Percentiles rank a stretch among this genome's conserved stretches.
Conservation (phyloP, 2,329 filamentous ascomycete species). For the Meredithiella fracta region DNA sequence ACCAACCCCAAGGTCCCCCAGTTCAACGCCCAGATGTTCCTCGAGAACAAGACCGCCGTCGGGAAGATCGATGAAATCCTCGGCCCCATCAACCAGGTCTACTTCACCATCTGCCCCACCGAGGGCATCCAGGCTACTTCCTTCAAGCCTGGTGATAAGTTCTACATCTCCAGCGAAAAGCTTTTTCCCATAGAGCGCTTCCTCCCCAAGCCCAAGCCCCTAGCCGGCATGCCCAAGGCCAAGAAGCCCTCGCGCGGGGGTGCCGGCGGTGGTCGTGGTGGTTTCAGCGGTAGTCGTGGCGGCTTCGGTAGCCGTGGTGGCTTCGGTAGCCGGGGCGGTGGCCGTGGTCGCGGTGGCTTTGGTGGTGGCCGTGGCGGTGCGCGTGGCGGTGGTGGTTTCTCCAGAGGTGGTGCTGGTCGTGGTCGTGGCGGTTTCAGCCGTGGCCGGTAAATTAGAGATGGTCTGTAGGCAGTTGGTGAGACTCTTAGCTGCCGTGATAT, state of each 20-base stretch:
- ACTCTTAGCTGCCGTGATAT: neutral
- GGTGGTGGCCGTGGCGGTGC: constrained; percentile 18
- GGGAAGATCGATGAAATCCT: constrained; percentile 98
- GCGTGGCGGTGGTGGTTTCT: constrained; percentile 13
- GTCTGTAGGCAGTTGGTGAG: neutral
- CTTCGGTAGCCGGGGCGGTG: constrained; percentile 20
- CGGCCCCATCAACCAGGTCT: constrained; percentile 92
- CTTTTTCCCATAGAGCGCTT: constrained; percentile 90
- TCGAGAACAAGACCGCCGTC: constrained; percentile 94
- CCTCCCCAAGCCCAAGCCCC: constrained; percentile 77
- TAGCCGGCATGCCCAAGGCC: constrained; percentile 38
- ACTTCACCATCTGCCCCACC: constrained; percentile 94
- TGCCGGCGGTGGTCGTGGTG: constrained; percentile 27
- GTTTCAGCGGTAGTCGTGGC: constrained; percentile 22
- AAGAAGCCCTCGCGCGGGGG: constrained; percentile 38
- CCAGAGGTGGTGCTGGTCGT: constrained; percentile 15
- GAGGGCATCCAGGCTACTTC: constrained; percentile 89
- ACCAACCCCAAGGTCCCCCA: constrained; percentile 92
- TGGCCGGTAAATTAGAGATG: constrained; percentile 10
- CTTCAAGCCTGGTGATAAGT: constrained; percentile 94
- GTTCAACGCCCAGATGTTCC: constrained; percentile 97
- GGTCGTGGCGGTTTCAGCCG: constrained; percentile 18
- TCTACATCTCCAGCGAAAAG: constrained; percentile 91
- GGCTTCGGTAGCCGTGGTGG: constrained; percentile 22
- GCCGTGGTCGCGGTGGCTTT: constrained; percentile 21